These are phyloP conservation scores for Cutaneotrichosporon sp. DNA, from an alignment of 1,284 basidiomycete species.

Conservation along the genomic window DNA sequence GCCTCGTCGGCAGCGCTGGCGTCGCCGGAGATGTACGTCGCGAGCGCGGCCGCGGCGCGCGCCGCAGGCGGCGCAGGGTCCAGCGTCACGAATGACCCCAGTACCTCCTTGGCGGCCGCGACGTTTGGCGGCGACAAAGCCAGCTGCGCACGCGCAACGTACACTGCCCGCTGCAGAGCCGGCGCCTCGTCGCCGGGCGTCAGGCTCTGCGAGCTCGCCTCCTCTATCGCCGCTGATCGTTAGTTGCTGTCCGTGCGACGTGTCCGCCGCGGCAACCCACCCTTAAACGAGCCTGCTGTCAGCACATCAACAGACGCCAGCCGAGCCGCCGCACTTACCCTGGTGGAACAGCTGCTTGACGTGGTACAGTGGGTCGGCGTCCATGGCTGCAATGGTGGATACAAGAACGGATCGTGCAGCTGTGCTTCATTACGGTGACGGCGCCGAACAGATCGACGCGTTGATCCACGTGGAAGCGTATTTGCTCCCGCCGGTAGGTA, in stretches of 20 bases:
- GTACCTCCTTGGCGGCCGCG: constrained; percentile 56
- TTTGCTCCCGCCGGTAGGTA: too few species aligned
- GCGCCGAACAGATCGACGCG: too few species aligned
- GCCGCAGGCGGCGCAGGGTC: constrained; percentile 61
- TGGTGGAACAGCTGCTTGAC: constrained; percentile 79
- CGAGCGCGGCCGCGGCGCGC: constrained; percentile 66
- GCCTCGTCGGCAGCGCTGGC: constrained; percentile 59
- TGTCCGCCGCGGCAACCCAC: constrained; percentile 11
- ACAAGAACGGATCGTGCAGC: too few species aligned
- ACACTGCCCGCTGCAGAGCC: constrained; percentile 54
- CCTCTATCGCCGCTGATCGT: constrained; percentile 39
- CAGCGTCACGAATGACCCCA: constrained; percentile 33
- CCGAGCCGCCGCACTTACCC: constrained; percentile 50
- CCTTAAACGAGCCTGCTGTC: constrained; percentile 44
- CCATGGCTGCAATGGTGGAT: constrained; percentile 52
- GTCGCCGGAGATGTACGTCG: constrained; percentile 55
- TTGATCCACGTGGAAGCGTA: too few species aligned
- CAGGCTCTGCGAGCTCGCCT: constrained; percentile 34
- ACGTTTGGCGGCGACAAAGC: constrained; percentile 62
- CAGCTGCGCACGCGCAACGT: constrained; percentile 76
- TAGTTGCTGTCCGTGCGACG: background rate
- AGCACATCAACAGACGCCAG: constrained; percentile 3
- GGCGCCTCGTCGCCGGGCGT: constrained; percentile 44
- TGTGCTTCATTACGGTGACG: too few species aligned
- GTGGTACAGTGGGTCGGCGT: constrained; percentile 74